A percentile compares a stretch with the other conserved stretches of the same genome.
Conservation (phyloP, 768 basidiomycete genomes). For the Rubroboletus pulcherrimus region DNA sequence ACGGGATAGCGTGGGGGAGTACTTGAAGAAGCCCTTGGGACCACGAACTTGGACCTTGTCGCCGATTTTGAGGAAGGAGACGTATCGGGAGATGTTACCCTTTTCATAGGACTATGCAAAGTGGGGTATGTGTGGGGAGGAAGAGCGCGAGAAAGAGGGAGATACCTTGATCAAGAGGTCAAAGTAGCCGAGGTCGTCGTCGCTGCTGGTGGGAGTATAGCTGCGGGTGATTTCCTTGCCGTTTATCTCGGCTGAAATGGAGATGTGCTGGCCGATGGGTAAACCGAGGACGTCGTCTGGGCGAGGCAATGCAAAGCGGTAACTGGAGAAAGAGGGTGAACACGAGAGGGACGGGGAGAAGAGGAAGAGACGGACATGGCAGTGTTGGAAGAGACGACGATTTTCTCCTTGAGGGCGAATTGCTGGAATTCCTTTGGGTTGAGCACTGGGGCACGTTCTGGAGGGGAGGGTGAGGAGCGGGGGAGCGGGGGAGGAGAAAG, state of each 20-base stretch:
- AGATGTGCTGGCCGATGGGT: constrained; percentile 95
- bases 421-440: constrained; percentile 75
- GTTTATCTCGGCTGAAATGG: constrained; percentile 83
- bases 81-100: constrained; percentile 91
- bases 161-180: constrained; percentile 94
- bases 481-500: neutral
- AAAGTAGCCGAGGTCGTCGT: constrained; percentile 91
- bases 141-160: neutral
- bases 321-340: constrained; percentile 45
- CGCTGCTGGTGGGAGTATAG: constrained; percentile 94
- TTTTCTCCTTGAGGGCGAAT: constrained; percentile 80
- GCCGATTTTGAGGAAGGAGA: constrained; percentile 79
- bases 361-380: constrained; percentile 64
- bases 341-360: neutral
- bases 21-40: constrained; percentile 93
- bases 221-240: constrained; percentile 88
- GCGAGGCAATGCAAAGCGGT: constrained; percentile 84
- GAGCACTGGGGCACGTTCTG: constrained; percentile 68
- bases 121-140: neutral
- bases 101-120: constrained; percentile 80
- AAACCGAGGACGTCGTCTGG: constrained; percentile 80
- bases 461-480: constrained; percentile 2
- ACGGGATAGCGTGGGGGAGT: constrained; percentile 64
- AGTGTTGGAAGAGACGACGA: constrained; percentile 88
- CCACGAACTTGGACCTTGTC: constrained; percentile 90